A percentile compares a stretch with the other conserved stretches of the same genome.
These are phyloP conservation scores for Sporothrix euskadiensis DNA, from an alignment of 2,329 filamentous ascomycete genomes.

Conservation along the genomic window DNA sequence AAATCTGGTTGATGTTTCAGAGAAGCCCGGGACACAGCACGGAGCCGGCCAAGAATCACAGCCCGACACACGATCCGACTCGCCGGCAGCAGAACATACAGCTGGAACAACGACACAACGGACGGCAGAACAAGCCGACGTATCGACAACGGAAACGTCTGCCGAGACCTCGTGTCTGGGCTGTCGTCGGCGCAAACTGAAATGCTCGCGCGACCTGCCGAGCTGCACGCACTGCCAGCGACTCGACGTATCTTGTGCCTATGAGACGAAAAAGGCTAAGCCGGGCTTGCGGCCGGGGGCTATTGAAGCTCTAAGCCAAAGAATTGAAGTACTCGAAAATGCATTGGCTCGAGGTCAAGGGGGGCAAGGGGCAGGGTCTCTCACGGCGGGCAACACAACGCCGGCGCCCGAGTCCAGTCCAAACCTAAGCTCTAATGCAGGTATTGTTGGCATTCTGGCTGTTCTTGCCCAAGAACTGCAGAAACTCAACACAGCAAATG, in stretches of 20 bases:
- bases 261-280: constrained; percentile 30
- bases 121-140: neutral
- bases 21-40: neutral
- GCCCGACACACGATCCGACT: neutral
- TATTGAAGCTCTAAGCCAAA: constrained; percentile 31
- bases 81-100: neutral
- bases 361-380: neutral
- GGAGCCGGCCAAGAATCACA: neutral
- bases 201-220: constrained; percentile 31
- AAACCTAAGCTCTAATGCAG: neutral
- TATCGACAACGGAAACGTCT: neutral
- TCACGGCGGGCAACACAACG: neutral
- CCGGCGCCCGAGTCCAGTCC: neutral
- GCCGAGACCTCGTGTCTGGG: constrained; percentile 27
- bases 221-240: constrained; percentile 30
- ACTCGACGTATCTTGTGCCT: constrained; percentile 26
- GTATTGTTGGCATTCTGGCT: constrained; percentile 23
- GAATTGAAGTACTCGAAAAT: constrained; percentile 31
- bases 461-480: constrained; percentile 29
- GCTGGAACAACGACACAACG: neutral
- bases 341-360: neutral
- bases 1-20: neutral
- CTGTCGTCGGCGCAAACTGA: constrained; percentile 32
- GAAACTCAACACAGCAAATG: constrained; percentile 15
- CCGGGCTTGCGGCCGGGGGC: constrained; percentile 32